These are phyloP conservation scores for Bromus sterilis DNA, from an alignment of 176 grass and related monocot species.

Conservation along the genomic window DNA sequence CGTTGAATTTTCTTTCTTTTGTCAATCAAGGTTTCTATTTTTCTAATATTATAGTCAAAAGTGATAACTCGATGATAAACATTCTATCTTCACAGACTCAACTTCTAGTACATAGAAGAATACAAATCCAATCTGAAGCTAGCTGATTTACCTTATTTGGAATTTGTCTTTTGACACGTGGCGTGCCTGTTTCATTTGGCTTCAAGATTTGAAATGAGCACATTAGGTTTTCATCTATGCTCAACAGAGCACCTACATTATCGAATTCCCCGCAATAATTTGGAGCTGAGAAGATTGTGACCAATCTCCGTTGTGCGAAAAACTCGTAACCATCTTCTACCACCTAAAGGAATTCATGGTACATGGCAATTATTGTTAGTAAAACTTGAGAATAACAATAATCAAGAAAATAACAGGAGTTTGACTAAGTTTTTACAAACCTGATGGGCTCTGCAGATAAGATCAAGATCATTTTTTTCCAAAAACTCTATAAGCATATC, in stretches of 20 bases:
- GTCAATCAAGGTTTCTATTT: neutral
- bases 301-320: constrained; percentile 42
- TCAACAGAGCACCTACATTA: constrained; percentile 39
- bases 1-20: neutral
- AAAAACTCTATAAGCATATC: constrained; percentile 65
- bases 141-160: constrained; percentile 50
- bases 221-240: constrained; percentile 37
- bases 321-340: constrained; percentile 50
- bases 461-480: constrained; percentile 68
- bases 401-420: neutral
- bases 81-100: neutral
- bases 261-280: constrained; percentile 45
- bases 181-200: constrained; percentile 22
- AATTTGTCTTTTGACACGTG: constrained; percentile 30
- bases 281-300: constrained; percentile 46
- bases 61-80: neutral
- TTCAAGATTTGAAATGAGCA: constrained; percentile 50
- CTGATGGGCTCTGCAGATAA: constrained; percentile 68
- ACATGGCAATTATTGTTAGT: neutral
- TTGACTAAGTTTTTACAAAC: constrained; percentile 20
- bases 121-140: neutral
- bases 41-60: neutral
- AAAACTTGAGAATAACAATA: constrained; percentile 7
- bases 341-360: constrained; percentile 12
- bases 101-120: neutral